Conservation (phyloP, 2,329 filamentous ascomycete species). For the Xylaria hypoxylon region DNA sequence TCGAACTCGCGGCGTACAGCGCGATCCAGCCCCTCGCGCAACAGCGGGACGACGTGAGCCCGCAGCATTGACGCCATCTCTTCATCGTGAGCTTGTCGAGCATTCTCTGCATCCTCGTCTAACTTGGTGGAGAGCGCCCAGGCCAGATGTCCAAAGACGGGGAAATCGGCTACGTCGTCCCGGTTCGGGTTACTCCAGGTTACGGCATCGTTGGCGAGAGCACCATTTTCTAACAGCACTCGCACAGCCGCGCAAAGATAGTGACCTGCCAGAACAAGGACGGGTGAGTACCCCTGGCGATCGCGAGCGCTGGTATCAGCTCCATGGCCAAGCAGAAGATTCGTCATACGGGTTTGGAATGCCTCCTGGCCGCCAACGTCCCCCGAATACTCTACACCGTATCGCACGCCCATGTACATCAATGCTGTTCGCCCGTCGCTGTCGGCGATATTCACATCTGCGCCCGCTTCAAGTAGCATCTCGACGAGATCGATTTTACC, state of each 20-base stretch:
- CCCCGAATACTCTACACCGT: not conserved
- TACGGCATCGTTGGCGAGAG: not conserved
- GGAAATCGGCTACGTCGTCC: not conserved
- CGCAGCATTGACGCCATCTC: not conserved
- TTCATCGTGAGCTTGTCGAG: not conserved
- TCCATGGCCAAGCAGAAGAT: not conserved
- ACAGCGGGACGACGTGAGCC: not conserved
- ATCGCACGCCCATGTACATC: conserved; percentile 1
- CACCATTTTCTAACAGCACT: not conserved
- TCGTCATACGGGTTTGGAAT: not conserved
- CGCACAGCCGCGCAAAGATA: not conserved
- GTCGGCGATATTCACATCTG: not conserved
- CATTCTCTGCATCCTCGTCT: not conserved
- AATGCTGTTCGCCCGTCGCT: not conserved
- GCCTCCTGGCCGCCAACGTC: not conserved
- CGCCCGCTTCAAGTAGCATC: not conserved
- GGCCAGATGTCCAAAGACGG: not conserved
- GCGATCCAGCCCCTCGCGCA: not conserved
- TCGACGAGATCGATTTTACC: conserved; percentile 2
- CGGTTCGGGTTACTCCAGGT: not conserved
- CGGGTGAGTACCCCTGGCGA: not conserved
- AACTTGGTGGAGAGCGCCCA: not conserved
- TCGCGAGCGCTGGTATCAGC: not conserved
- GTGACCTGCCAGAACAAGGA: not conserved
- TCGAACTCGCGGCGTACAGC: not conserved